A percentile compares a stretch with the other conserved stretches of the same genome.
Evolutionary conservation across 1,284 basidiomycete species (phyloP).

Genomic region (Tilletia caries): DNA sequence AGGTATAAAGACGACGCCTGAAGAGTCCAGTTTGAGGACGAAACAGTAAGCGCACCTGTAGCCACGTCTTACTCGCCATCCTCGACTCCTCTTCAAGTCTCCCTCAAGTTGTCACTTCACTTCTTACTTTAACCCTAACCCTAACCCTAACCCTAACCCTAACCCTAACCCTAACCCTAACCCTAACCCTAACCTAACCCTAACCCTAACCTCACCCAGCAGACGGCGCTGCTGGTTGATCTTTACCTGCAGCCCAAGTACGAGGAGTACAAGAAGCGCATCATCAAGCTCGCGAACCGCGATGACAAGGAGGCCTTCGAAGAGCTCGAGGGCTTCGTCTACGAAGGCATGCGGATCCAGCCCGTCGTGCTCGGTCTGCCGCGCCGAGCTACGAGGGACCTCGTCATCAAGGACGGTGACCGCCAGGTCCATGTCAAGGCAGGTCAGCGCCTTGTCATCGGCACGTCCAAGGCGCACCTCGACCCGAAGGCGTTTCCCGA

Average conservation of each 20-base stretch:
- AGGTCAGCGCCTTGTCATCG: conserved; percentile 38
- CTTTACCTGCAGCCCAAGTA: conserved; percentile 20
- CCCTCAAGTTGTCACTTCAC: too few relatives aligned
- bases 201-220: conserved; percentile 27
- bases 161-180: too few relatives aligned
- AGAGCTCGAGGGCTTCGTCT: conserved; percentile 24
- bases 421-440: conserved; percentile 20
- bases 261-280: conserved; percentile 20
- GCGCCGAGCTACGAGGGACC: conserved; percentile 17
- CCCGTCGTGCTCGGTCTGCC: conserved; percentile 23
- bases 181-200: too few relatives aligned
- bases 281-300: conserved; percentile 20
- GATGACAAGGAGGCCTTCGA: conserved; percentile 20
- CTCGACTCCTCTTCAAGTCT: too few relatives aligned
- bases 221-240: conserved; percentile 23
- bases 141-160: too few relatives aligned
- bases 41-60: too few relatives aligned
- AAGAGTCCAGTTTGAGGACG: too few relatives aligned
- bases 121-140: too few relatives aligned
- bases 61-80: too few relatives aligned
- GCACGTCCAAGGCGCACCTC: conserved; percentile 21
- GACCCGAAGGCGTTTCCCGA: conserved; percentile 61
- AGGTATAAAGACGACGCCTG: too few relatives aligned
- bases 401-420: conserved; percentile 18
- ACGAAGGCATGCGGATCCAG: conserved; percentile 26